Evolutionary conservation across 2,329 filamentous ascomycete genomes (phyloP), one percentile per base, ranked within the genome.

Genomic region (Botrytis galanthina): DNA sequence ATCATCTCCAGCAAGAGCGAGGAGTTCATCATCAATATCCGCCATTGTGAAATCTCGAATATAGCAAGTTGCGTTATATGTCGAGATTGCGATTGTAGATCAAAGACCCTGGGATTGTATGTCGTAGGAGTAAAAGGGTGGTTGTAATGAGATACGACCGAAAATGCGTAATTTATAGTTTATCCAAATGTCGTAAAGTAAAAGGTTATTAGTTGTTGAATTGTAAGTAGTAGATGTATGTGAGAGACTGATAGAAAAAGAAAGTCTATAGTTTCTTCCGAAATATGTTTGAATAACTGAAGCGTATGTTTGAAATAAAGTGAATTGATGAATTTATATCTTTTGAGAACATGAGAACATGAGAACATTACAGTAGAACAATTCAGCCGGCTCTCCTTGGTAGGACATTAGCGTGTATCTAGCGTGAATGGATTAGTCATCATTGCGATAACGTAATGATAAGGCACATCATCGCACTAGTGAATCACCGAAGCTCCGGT

Each of bases 11-110:
- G 95, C 96, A 77, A 98, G 90, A 80, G 93, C 95, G 77, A 98
- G 91, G 77, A 98, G 91, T 85, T 98, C 95, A 79, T 95, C 94
- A 81, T 98, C 95, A 78, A 98, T 88, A 81, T 95, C 93, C 73
- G 93, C 92, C 94, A 97, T 97, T 66, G 46, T 87, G 29, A 29
- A 26, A 22, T 37, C 76, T 44, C 74, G 51, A 59, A 26, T 12
- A 70, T 14, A 70, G 35, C 44, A 60, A 63, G n/a, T 73, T 32
- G 14, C 12, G 5, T 8, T 57, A 5, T 51, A 42, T 70, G 26
- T 22, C 3, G 18, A 29, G 9, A 20, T 46, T 37, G n/a, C 59
- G 62, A 60, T 37, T 26, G 37, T 35, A 32, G n/a, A 26, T n/a
- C 6, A 26, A 70, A 70, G 39, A 35, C 8, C 37, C 18, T 35